Evolutionary conservation across 257 asterid species (phyloP), one percentile per base, ranked within the genome.

Genomic region (Nyctanthes arbortristis): DNA sequence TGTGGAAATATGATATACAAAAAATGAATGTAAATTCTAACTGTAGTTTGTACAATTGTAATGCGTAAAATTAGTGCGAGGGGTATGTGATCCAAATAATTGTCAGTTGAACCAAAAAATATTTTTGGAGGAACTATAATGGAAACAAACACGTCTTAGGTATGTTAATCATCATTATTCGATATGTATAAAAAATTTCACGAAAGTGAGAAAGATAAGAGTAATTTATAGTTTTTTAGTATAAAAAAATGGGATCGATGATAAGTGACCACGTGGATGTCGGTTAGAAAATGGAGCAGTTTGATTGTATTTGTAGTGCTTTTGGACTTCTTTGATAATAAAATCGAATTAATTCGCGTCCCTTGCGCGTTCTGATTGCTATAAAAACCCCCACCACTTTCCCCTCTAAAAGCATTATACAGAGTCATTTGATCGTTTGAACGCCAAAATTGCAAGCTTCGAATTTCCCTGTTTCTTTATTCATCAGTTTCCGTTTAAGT

Each of bases 291-390:
- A 57, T 54, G 80, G 67, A 37, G 79, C 69, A 77, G 70, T 76
- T n/a, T 76, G 70, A 77, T 77, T 52, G 8, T 72, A 36, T n/a
- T n/a, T n/a, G n/a, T n/a, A n/a, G n/a, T 35, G n/a, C 22, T 59
- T 54, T 76, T 54, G 69, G 39, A 7, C 61, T 61, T n/a, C 72
- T 69, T 40, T 54, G 29, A 35, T 36, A 40, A 35, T 29, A 49
- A 76, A 61, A 30, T 12, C 35, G 39, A 43, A 35, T 40, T 75
- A 66, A 62, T 34, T 74, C 76, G 92, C 81, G 88, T 79, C 62
- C 64, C 24, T 11, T 75, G 68, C 93, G 96, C 75, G 96, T 88
- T 24, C 16, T 40, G 14, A 3, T 13, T 36, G 45, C 91, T 86
- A 89, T 84, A 84, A 59, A 84, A 75, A 1, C 66, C 81, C 61